A percentile compares a stretch with the other conserved stretches of the same genome.
Evolutionary conservation across 805 yeast species (phyloP).

Genomic region (Zygoascus biomembranicola): DNA sequence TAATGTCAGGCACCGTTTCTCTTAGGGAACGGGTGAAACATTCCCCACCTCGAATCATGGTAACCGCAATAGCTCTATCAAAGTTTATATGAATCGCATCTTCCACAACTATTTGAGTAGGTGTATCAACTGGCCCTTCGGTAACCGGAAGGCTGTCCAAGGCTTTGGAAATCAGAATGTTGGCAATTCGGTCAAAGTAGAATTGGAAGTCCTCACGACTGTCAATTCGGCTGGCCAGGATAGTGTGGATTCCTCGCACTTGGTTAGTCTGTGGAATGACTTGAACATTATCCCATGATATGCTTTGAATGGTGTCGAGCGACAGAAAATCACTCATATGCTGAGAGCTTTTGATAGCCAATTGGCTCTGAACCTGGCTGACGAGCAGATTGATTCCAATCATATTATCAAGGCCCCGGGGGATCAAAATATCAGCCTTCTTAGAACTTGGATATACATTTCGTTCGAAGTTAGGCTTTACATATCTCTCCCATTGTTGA

Average conservation of each 20-base stretch:
- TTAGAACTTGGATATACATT: conserved; percentile 68
- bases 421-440: conserved; percentile 81
- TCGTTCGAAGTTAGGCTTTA: conserved; percentile 82
- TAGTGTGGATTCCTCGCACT: conserved; percentile 60
- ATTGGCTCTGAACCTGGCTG: conserved; percentile 67
- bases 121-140: conserved; percentile 33
- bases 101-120: conserved; percentile 26
- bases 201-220: conserved; percentile 73
- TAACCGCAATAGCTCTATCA: conserved; percentile 59
- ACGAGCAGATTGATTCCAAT: conserved; percentile 76
- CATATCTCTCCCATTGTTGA: conserved; percentile 83
- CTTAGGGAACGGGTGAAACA: conserved; percentile 77
- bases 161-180: conserved; percentile 59
- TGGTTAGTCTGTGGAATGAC: conserved; percentile 49
- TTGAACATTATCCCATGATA: conserved; percentile 6
- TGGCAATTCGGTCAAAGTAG: conserved; percentile 76
- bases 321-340: conserved; percentile 59
- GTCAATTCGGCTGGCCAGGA: conserved; percentile 48
- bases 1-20: conserved; percentile 61
- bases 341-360: conserved; percentile 51
- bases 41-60: conserved; percentile 85
- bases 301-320: conserved; percentile 35
- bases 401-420: conserved; percentile 75
- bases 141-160: conserved; percentile 36
- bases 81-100: conserved; percentile 15